Evolutionary conservation across 2,329 filamentous ascomycete species (phyloP).

Genomic region (Claviceps africana): DNA sequence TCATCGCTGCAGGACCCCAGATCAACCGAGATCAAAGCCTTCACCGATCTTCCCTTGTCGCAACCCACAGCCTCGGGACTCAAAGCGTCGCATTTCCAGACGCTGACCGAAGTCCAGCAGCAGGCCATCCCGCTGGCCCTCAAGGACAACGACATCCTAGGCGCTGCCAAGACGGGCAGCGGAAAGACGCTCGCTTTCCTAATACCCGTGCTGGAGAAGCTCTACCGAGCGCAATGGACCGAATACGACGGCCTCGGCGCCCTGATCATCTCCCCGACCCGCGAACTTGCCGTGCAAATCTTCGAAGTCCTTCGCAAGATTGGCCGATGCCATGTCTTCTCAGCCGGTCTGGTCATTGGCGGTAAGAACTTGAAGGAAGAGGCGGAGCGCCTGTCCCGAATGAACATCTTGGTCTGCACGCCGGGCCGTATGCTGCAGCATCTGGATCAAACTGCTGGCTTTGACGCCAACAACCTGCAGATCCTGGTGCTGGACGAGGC

Average conservation of each 20-base stretch:
- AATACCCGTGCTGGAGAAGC: slow-evolving; percentile 79
- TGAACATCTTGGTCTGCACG: slow-evolving; percentile 96
- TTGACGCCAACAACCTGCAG: slow-evolving; percentile 82
- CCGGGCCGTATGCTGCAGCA: slow-evolving; percentile 93
- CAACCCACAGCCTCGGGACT: slow-evolving; percentile 66
- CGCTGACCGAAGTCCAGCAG: slow-evolving; percentile 80
- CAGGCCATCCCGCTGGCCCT: slow-evolving; percentile 79
- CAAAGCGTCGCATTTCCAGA: slow-evolving; percentile 75
- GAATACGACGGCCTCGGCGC: slow-evolving; percentile 85
- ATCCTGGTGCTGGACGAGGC: slow-evolving; percentile 92
- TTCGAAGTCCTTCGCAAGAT: slow-evolving; percentile 89
- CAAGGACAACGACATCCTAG: slow-evolving; percentile 76
- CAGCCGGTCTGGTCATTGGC: slow-evolving; percentile 84
- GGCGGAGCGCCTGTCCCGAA: slow-evolving; percentile 66
- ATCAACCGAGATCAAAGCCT: slow-evolving; percentile 46
- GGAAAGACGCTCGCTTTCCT: slow-evolving; percentile 93
- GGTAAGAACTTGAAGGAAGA: slow-evolving; percentile 84
- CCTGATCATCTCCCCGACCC: slow-evolving; percentile 82
- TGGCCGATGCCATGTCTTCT: slow-evolving; percentile 77
- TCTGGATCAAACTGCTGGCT: slow-evolving; percentile 79
- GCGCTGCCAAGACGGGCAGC: slow-evolving; percentile 87
- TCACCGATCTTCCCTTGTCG: slow-evolving; percentile 77
- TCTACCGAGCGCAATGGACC: slow-evolving; percentile 80
- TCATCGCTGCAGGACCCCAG: slow-evolving; percentile 40
- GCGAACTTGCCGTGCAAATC: slow-evolving; percentile 91